phyloP scores from a whole-genome alignment of 257 asterid genomes.

The Salvia rosmarinus region DNA sequence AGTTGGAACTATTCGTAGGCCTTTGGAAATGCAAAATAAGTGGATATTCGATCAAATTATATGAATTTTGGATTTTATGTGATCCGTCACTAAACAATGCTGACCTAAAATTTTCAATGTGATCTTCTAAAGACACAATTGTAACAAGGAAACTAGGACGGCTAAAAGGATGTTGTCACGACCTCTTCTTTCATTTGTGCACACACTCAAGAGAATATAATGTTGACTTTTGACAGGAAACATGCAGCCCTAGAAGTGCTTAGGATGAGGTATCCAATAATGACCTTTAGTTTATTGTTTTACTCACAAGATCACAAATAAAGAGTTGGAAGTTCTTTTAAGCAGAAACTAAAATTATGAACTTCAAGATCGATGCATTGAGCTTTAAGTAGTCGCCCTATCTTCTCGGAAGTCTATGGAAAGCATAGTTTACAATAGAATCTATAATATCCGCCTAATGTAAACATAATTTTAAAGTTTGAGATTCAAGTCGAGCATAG shows the following conservation, averaged over 20 bases:
- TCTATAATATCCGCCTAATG: too few relatives aligned
- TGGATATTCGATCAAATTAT: background rate
- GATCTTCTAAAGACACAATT: background rate
- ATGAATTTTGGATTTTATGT: slow-evolving; percentile 14
- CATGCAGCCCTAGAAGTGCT: slow-evolving; percentile 9
- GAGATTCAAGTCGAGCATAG: too few relatives aligned
- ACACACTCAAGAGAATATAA: slow-evolving; percentile 12
- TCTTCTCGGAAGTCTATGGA: too few relatives aligned
- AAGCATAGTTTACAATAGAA: too few relatives aligned
- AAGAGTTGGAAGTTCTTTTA: slow-evolving; percentile 30
- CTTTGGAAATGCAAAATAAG: slow-evolving; percentile 4
- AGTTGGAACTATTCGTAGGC: slow-evolving; percentile 30
- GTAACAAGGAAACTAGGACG: slow-evolving; percentile 18
- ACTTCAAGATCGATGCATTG: slow-evolving; percentile 23
- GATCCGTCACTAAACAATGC: background rate
- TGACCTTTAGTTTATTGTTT: too few relatives aligned
- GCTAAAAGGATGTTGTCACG: too few relatives aligned
- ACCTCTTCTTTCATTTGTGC: slow-evolving; percentile 2
- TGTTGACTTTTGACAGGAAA: slow-evolving; percentile 7
- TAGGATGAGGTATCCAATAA: too few relatives aligned
- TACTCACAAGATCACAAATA: too few relatives aligned
- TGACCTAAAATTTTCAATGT: slow-evolving; percentile 8
- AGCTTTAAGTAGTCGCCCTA: slow-evolving; percentile 30
- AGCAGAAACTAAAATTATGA: slow-evolving; percentile 21
- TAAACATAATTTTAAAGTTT: too few relatives aligned